Percentiles rank a stretch among this genome's conserved stretches.
Conservation (phyloP, 192 early-diverging fungal genomes). For the Rhizophagus clarus region DNA sequence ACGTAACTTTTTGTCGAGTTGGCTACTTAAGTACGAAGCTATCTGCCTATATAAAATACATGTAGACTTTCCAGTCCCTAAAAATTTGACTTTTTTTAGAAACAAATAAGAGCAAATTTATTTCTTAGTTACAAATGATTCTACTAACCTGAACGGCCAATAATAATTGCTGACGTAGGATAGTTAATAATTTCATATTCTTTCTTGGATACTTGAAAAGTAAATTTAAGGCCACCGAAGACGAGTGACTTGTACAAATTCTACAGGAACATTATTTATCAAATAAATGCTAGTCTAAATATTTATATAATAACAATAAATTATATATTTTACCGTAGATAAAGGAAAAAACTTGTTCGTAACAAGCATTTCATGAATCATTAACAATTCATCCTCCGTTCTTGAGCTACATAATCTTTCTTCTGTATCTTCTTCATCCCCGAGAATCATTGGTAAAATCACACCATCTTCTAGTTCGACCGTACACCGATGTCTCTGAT, state of each 20-base stretch:
- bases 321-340: conserved; percentile 3
- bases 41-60: conserved; percentile 2
- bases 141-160: conserved; percentile 28
- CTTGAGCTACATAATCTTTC: neutral
- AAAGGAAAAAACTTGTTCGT: conserved; percentile 27
- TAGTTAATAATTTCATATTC: conserved; percentile 25
- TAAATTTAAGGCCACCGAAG: neutral
- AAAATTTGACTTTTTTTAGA: neutral
- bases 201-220: conserved; percentile 20
- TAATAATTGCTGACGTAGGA: conserved; percentile 23
- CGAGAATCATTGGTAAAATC: conserved; percentile 14
- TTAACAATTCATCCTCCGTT: neutral
- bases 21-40: neutral
- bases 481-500: neutral
- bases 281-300: neutral
- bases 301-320: neutral
- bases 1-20: neutral
- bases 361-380: conserved; percentile 24
- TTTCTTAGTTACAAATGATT: neutral
- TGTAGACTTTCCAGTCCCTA: conserved; percentile 21
- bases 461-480: neutral
- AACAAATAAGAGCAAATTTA: neutral
- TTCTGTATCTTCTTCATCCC: neutral
- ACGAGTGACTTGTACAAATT: conserved; percentile 24
- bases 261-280: neutral